Percentiles rank a stretch among this genome's conserved stretches.
These are phyloP conservation scores for Taxillus chinensis DNA, from an alignment of 164 flowering plant genomes.

Conservation along the genomic window DNA sequence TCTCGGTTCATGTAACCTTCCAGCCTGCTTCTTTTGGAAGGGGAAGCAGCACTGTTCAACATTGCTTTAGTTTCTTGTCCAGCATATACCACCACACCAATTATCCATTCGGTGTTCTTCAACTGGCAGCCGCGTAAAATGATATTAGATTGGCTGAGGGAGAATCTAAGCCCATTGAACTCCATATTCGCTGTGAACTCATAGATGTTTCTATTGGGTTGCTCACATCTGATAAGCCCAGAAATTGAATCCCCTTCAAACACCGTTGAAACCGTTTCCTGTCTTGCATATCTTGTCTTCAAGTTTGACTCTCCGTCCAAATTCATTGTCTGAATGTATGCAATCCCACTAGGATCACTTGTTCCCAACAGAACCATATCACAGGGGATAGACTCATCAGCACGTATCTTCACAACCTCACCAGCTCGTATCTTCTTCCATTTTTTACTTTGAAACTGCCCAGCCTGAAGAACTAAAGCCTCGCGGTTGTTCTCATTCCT, in stretches of 20 bases:
- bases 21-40: conserved; percentile 79
- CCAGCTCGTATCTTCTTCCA: conserved; percentile 79
- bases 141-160: conserved; percentile 82
- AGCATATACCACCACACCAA: conserved; percentile 91
- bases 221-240: conserved; percentile 78
- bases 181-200: conserved; percentile 91
- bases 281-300: conserved; percentile 90
- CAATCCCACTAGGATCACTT: conserved; percentile 83
- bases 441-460: conserved; percentile 38
- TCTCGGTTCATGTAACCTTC: conserved; percentile 87
- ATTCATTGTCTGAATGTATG: conserved; percentile 90
- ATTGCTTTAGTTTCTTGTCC: conserved; percentile 97
- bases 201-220: conserved; percentile 84
- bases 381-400: conserved; percentile 76
- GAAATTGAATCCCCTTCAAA: conserved; percentile 37
- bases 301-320: conserved; percentile 89
- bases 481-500: conserved; percentile 72
- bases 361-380: conserved; percentile 81
- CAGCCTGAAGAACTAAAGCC: conserved; percentile 49
- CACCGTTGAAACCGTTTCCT: conserved; percentile 51
- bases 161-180: conserved; percentile 46
- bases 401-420: conserved; percentile 65
- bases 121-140: conserved; percentile 90
- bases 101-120: conserved; percentile 77
- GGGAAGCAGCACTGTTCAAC: conserved; percentile 81